Evolutionary conservation across 208 protist species (phyloP).

Genomic region (Leishmania braziliensis): DNA sequence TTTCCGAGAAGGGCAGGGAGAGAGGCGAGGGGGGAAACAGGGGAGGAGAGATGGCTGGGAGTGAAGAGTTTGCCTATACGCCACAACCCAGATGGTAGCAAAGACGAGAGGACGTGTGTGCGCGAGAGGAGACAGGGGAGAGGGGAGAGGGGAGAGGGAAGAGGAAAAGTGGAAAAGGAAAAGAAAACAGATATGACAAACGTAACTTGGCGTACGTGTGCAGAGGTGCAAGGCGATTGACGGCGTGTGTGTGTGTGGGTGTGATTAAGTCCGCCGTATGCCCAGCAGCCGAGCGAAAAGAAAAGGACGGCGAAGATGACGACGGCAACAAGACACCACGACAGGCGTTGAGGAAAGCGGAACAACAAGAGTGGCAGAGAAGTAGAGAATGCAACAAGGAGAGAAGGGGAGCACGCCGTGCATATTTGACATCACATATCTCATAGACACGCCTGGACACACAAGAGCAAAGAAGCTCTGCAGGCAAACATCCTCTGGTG

Average conservation of each 20-base stretch:
- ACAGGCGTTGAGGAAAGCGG: neutral
- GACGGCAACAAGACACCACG: neutral
- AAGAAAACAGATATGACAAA: conserved; percentile 1
- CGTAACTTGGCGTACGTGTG: conserved; percentile 2
- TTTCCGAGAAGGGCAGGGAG: neutral
- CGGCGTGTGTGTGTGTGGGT: neutral
- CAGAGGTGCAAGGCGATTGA: neutral
- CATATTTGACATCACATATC: neutral
- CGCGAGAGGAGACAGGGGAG: neutral
- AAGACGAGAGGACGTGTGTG: neutral
- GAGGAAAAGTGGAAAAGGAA: conserved; percentile 1
- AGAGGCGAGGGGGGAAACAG: neutral
- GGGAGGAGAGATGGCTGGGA: neutral
- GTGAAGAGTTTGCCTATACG: neutral
- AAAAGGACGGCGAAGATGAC: neutral
- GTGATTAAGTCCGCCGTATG: neutral
- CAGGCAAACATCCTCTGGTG: neutral
- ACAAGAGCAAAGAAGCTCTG: neutral
- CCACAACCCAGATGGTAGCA: neutral
- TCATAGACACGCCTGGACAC: neutral
- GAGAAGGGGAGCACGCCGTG: neutral
- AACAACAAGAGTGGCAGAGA: conserved; percentile 19
- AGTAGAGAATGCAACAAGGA: neutral
- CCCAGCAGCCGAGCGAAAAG: neutral
- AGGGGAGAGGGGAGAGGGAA: neutral